phyloP scores from a whole-genome alignment of 805 yeast genomes.

The Cyberlindnera veronae region DNA sequence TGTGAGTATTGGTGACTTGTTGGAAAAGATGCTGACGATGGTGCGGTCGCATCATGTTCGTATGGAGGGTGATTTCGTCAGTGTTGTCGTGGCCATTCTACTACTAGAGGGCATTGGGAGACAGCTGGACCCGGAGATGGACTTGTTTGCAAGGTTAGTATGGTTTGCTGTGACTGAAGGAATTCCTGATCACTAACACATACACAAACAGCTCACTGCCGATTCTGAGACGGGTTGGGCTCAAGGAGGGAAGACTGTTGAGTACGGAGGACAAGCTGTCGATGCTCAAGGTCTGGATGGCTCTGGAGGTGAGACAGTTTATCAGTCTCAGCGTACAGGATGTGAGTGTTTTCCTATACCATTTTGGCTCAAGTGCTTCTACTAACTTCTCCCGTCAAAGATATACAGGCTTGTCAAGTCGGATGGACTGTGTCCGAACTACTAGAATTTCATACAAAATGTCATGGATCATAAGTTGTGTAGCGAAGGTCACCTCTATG shows the following conservation, averaged over 20 bases:
- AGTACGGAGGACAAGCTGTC: constrained; percentile 61
- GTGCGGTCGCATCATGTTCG: constrained; percentile 92
- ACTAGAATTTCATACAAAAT: no score
- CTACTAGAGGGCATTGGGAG: constrained; percentile 94
- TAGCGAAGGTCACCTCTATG: no score
- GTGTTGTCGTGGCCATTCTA: constrained; percentile 90
- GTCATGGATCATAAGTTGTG: no score
- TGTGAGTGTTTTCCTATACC: constrained; percentile 42
- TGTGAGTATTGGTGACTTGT: constrained; percentile 84
- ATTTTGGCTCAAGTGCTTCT: background rate
- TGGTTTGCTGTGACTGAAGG: constrained; percentile 37
- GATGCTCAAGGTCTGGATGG: constrained; percentile 89
- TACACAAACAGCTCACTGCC: constrained; percentile 24
- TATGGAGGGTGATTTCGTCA: constrained; percentile 95
- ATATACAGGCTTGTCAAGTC: constrained; percentile 54
- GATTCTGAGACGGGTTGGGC: constrained; percentile 66
- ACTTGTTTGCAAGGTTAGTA: constrained; percentile 94
- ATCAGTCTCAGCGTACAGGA: constrained; percentile 81
- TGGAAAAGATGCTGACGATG: constrained; percentile 85
- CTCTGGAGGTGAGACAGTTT: constrained; percentile 83
- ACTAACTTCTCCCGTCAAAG: constrained; percentile 26
- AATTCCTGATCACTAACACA: constrained; percentile 27
- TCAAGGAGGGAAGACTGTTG: constrained; percentile 61
- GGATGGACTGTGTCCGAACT: constrained; percentile 65
- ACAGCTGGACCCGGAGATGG: constrained; percentile 88